Evolutionary conservation across 1,139 yeast species (phyloP), one percentile per base, ranked within the genome.

Genomic region (Yamadazyma diddensiae): DNA sequence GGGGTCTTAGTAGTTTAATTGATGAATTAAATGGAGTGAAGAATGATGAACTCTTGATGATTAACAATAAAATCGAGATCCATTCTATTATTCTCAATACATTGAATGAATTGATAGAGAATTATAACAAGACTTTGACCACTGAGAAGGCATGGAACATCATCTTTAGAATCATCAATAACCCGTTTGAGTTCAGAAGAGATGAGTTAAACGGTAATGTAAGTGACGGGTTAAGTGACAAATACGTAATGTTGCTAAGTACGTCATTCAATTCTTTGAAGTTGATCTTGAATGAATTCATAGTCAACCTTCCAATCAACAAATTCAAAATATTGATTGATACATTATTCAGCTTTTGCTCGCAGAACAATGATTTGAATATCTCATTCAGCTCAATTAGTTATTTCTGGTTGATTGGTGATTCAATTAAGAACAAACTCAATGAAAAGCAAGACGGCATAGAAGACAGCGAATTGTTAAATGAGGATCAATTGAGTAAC

Each of bases 331-430:
- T 70, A 5, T 70, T 88, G 21, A 77, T 87, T 38, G 87, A 85
- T 43, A 79, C 90, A 1, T 65, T 90, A 26, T 74, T 71, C 43
- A 73, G 77, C 41, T 92, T 87, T 55, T 81, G 87, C 28, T 59
- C 69, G 9, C 97, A 92, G 49, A 59, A 57, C 2, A 68, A 64
- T 40, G 95, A 88, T 45, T 59, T 90, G 45, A 92, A 92, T 52
- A 84, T 87, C 21, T 85, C 96, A 0, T 88, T 90, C 52, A 85
- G 94, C 33, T 80, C 96, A 0, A 84, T 88, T 6, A 85, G 96
- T 47, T 85, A 87, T 47, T 90, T 87, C 50, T 92, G 97, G 97
- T 57, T 83, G 21, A 76, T 90, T 6, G 83, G 95, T 45, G 97
- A 90, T 51, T 77, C 82, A 35, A 61, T 85, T 29, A 77, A 60